phyloP scores from a whole-genome alignment of 2,329 filamentous ascomycete species.

The Cryphonectria radicalis region DNA sequence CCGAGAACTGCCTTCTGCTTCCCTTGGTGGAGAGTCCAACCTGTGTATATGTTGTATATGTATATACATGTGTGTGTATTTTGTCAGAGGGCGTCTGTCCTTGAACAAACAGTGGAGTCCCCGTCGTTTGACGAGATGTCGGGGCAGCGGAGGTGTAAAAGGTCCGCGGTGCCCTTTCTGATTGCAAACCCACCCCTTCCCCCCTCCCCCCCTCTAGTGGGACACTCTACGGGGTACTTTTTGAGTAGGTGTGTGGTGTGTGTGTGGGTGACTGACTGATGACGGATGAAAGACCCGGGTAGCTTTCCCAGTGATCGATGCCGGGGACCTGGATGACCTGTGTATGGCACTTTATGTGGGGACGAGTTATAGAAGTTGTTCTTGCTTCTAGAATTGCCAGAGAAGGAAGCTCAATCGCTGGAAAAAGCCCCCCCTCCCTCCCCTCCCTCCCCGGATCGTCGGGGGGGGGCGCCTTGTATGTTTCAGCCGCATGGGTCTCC shows the following conservation, averaged over 20 bases:
- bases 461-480: neutral
- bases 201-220: neutral
- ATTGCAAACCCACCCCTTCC: neutral
- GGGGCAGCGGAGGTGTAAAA: neutral
- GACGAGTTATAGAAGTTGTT: neutral
- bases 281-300: neutral
- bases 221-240: neutral
- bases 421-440: neutral
- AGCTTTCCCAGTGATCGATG: neutral
- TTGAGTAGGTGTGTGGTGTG: neutral
- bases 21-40: neutral
- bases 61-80: neutral
- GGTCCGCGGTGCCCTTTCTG: neutral
- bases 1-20: neutral
- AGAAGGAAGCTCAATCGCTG: neutral
- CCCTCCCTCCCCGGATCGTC: neutral
- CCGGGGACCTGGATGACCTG: neutral
- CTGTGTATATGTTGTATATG: neutral
- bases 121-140: neutral
- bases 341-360: constrained; percentile 5
- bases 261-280: too few species aligned
- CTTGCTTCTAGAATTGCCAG: neutral
- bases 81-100: neutral
- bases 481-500: constrained; percentile 19
- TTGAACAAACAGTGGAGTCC: neutral